Conservation (phyloP, 2,329 filamentous ascomycete genomes). For the Blumeria graminis region DNA sequence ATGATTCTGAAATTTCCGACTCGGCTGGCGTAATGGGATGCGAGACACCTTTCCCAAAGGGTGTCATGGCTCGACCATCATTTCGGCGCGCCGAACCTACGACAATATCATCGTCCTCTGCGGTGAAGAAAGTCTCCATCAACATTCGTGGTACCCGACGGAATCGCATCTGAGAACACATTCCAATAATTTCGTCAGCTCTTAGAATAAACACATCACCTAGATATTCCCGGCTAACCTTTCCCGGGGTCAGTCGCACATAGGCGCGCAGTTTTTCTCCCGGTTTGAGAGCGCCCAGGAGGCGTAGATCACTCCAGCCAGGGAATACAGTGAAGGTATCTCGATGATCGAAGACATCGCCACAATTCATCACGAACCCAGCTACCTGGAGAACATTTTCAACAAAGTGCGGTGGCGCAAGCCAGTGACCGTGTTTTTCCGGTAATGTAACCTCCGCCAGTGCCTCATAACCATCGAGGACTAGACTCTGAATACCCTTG, state of each 20-base stretch:
- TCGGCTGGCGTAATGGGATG: neutral
- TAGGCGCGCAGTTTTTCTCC: slow-evolving; percentile 28
- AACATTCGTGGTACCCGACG: slow-evolving; percentile 21
- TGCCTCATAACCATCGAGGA: slow-evolving; percentile 16
- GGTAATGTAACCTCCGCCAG: slow-evolving; percentile 1
- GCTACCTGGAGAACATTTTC: slow-evolving; percentile 34
- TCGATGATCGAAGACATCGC: slow-evolving; percentile 28
- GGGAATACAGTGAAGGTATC: slow-evolving; percentile 34
- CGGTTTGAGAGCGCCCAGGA: slow-evolving; percentile 21
- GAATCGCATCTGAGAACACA: slow-evolving; percentile 16
- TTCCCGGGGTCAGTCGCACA: slow-evolving; percentile 28
- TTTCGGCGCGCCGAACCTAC: slow-evolving; percentile 17
- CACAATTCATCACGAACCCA: slow-evolving; percentile 35
- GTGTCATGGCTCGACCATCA: neutral
- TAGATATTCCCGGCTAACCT: slow-evolving; percentile 24
- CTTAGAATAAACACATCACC: slow-evolving; percentile 29
- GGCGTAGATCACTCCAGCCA: slow-evolving; percentile 29
- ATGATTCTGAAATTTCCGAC: neutral
- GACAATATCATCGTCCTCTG: neutral
- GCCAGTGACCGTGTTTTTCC: neutral
- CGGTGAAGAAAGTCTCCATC: slow-evolving; percentile 1
- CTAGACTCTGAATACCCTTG: slow-evolving; percentile 32
- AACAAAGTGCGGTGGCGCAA: slow-evolving; percentile 25
- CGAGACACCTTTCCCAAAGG: neutral
- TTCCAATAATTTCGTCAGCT: slow-evolving; percentile 16